Percentiles rank a stretch among this genome's conserved stretches.
Conservation (phyloP, 495 filamentous ascomycete genomes). For the Melanomma pulvis-pyrius region DNA sequence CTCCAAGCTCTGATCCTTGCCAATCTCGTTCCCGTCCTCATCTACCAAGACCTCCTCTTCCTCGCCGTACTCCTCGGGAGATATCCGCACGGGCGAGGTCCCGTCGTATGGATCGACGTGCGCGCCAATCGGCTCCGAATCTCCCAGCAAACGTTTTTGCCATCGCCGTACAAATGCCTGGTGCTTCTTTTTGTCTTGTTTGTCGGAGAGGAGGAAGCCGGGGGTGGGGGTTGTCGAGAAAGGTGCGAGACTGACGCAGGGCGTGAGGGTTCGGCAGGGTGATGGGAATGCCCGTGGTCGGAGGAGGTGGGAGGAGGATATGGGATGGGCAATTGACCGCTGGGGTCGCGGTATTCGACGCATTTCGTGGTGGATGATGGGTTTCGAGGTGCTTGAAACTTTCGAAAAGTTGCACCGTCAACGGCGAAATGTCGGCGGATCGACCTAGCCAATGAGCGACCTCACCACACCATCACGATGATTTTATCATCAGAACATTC, state of each 20-base stretch:
- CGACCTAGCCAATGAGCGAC: constrained; percentile 5
- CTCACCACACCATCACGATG: not conserved
- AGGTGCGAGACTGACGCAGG: constrained; percentile 8
- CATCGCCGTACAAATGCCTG: constrained; percentile 24
- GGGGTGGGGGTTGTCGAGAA: constrained; percentile 18
- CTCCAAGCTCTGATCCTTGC: not conserved
- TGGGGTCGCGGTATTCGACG: constrained; percentile 31
- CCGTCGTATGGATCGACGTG: constrained; percentile 33
- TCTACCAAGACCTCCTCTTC: constrained; percentile 35
- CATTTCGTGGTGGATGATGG: constrained; percentile 23
- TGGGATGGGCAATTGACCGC: constrained; percentile 28
- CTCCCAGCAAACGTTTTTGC: constrained; percentile 32
- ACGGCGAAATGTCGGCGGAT: not conserved
- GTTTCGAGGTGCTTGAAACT: not conserved
- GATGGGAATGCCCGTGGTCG: not conserved
- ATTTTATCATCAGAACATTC: no score
- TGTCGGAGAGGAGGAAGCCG: constrained; percentile 2
- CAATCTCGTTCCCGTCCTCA: constrained; percentile 14
- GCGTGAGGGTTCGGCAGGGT: not conserved
- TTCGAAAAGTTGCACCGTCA: not conserved
- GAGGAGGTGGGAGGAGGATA: not conserved
- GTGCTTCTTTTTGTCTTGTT: constrained; percentile 24
- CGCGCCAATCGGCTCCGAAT: constrained; percentile 32
- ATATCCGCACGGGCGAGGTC: constrained; percentile 40
- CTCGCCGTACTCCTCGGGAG: constrained; percentile 26